Evolutionary conservation across 2,329 filamentous ascomycete genomes (phyloP).

Genomic region (Pseudogymnoascus sp.): DNA sequence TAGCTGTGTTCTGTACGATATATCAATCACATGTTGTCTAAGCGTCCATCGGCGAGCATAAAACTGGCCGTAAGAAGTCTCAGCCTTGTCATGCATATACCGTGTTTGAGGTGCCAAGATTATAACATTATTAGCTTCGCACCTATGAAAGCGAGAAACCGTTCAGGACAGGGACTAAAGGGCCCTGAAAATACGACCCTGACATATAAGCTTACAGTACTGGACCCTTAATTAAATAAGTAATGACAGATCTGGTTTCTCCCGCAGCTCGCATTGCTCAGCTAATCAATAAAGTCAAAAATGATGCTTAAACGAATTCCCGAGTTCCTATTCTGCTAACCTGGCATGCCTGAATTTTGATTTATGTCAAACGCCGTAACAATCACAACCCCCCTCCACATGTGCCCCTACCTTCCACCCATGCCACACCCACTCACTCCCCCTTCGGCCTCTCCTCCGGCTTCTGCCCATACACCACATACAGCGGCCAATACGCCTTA

Average conservation of each 20-base stretch:
- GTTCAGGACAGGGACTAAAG: neutral
- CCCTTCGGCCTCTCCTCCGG: conserved; percentile 3
- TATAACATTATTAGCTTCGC: neutral
- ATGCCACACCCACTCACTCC: neutral
- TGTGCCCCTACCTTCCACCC: neutral
- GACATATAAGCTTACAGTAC: neutral
- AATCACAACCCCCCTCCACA: neutral
- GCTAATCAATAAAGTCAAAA: neutral
- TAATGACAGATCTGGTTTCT: neutral
- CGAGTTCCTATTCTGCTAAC: neutral
- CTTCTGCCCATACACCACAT: conserved; percentile 16
- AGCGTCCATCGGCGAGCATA: neutral
- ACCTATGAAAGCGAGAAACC: no score
- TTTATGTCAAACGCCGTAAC: neutral
- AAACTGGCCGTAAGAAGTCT: neutral
- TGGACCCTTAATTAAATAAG: neutral
- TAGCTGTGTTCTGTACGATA: neutral
- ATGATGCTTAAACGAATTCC: neutral
- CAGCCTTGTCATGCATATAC: neutral
- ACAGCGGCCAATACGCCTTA: conserved; percentile 13
- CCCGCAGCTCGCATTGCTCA: neutral
- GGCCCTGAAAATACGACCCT: neutral
- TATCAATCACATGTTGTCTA: neutral
- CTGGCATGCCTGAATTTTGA: neutral
- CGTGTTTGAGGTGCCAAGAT: neutral